Evolutionary conservation across 257 asterid species (phyloP).

Genomic region (Solanum ossicruentum): DNA sequence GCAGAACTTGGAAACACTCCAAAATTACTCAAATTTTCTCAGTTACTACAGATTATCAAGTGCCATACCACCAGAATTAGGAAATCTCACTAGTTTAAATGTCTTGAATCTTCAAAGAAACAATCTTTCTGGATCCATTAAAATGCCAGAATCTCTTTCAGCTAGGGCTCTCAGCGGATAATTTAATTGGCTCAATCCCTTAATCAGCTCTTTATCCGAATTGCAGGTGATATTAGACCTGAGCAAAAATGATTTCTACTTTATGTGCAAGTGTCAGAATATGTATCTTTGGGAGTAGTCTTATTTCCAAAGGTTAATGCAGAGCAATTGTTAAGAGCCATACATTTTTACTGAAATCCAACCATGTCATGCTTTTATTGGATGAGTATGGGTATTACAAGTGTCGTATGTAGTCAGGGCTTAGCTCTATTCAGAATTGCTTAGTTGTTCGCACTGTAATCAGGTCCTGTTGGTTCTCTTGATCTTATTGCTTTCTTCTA

Average conservation of each 20-base stretch:
- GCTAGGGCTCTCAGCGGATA: constrained; percentile 56
- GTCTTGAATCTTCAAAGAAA: constrained; percentile 58
- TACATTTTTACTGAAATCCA: background rate
- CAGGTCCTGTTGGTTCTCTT: background rate
- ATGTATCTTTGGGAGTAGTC: background rate
- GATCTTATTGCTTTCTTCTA: background rate
- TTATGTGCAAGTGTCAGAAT: background rate
- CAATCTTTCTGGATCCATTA: constrained; percentile 49
- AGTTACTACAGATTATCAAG: constrained; percentile 45
- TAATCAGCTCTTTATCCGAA: constrained; percentile 45
- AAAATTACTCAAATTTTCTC: constrained; percentile 38
- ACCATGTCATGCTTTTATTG: background rate
- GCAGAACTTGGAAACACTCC: constrained; percentile 56
- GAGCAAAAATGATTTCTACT: constrained; percentile 29
- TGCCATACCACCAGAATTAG: constrained; percentile 52
- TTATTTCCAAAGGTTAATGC: background rate
- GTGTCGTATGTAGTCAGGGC: background rate
- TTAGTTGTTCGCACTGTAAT: background rate
- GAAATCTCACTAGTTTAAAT: constrained; percentile 49
- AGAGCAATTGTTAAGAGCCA: background rate
- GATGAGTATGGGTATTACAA: background rate
- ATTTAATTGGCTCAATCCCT: constrained; percentile 40
- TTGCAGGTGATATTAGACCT: constrained; percentile 68
- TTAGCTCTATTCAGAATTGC: background rate
- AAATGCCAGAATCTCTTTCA: constrained; percentile 65